Evolutionary conservation across 768 basidiomycete genomes (phyloP).

Genomic region (Rhizopogon vinicolor): DNA sequence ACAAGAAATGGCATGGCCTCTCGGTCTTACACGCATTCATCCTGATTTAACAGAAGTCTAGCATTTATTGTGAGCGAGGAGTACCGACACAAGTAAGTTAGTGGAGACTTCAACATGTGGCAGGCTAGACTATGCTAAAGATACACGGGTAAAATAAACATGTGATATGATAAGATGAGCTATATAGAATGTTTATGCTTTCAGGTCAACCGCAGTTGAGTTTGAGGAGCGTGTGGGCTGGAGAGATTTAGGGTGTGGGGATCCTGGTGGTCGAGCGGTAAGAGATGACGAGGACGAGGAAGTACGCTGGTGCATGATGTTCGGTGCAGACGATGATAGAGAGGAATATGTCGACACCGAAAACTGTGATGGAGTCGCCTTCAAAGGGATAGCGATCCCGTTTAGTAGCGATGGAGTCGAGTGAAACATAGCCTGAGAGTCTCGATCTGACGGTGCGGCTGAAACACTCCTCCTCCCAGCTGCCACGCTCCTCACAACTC

Average conservation of each 20-base stretch:
- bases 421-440: constrained; percentile 4
- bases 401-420: constrained; percentile 13
- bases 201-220: constrained; percentile 16
- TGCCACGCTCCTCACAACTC: constrained; percentile 55
- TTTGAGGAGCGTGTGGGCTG: constrained; percentile 10
- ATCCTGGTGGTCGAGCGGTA: constrained; percentile 5
- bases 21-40: neutral
- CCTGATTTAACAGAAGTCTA: constrained; percentile 1
- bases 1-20: constrained; percentile 8
- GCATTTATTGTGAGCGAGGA: neutral
- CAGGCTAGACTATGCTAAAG: constrained; percentile 6
- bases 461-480: constrained; percentile 40
- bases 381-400: constrained; percentile 19
- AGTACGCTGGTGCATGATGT: constrained; percentile 14
- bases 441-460: constrained; percentile 26
- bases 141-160: constrained; percentile 22
- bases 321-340: constrained; percentile 21
- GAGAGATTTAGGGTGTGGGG: constrained; percentile 8
- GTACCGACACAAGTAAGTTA: constrained; percentile 3
- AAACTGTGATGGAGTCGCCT: constrained; percentile 11
- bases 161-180: constrained; percentile 8
- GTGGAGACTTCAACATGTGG: neutral
- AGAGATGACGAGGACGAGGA: constrained; percentile 7
- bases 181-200: constrained; percentile 14
- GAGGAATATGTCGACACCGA: constrained; percentile 7